Evolutionary conservation across 2,329 filamentous ascomycete species (phyloP), one percentile per base, ranked within the genome.

Genomic region (Polychaeton citri): DNA sequence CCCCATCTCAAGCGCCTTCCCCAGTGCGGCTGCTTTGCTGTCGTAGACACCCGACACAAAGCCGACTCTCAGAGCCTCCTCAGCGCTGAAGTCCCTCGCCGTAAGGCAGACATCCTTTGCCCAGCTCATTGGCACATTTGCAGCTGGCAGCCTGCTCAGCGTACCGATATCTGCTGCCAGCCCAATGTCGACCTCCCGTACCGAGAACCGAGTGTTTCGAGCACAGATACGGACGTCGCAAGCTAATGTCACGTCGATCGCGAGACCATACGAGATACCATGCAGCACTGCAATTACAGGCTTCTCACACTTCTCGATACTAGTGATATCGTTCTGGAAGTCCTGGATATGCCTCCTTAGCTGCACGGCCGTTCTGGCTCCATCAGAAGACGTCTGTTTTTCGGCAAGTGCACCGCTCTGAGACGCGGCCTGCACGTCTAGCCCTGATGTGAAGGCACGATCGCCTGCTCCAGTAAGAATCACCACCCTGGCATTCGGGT

Each of bases 291-390:
- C 79, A 39, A 96, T 81, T 21, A 95, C 83, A 41, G 85, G 79
- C 62, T 96, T 96, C 62, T 90, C 82, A 60, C 88, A 96, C 47
- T 71, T 76, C 57, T 95, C 88, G 36, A 93, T 64, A 10, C 76
- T 71, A 1, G 69, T 70, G 43, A 98, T 76, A 50, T 77, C 81
- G 35, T 72, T 70, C 59, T 98, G 90, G 57, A 95, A 92, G 43
- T 84, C 76, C 41, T 69, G 60, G 39, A 96, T 78, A 55, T 84
- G 72, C 20, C 76, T 70, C 33, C 82, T 71, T 34, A 87, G 36
- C 9, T 35, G 33, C 18, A 38, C 42, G 2, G 51, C 53, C 37
- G 48, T 52, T n/a, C 53, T 40, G 12, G 53, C 53, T 3, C 41
- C 36, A 36, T 55, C 53, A 16, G 30, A 7, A 17, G 20, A 26